Conservation (phyloP, 2,329 filamentous ascomycete genomes). For the Aspergillus sp. region DNA sequence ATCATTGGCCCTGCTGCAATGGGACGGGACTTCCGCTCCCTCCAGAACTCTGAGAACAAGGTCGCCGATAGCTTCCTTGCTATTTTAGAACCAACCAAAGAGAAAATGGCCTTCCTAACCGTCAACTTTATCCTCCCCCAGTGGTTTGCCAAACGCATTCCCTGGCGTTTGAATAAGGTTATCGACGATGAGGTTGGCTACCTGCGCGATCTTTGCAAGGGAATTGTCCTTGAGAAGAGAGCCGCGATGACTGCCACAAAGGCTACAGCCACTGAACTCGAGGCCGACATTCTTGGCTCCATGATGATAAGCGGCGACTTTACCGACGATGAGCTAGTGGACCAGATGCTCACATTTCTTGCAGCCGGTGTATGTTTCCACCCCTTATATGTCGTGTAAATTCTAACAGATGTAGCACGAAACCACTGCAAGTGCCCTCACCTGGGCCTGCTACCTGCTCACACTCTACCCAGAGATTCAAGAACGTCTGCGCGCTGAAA, state of each 20-base stretch:
- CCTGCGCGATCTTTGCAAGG: constrained; percentile 33
- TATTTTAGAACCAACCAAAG: constrained; percentile 49
- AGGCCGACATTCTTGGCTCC: constrained; percentile 40
- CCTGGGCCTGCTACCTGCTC: constrained; percentile 56
- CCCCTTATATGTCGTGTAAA: neutral
- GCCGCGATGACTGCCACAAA: constrained; percentile 24
- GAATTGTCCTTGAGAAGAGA: constrained; percentile 36
- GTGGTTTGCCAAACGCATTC: constrained; percentile 51
- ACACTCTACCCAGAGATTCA: constrained; percentile 52
- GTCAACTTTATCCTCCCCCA: constrained; percentile 50
- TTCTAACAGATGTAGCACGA: constrained; percentile 44
- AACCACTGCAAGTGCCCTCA: constrained; percentile 55
- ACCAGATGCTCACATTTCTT: constrained; percentile 44
- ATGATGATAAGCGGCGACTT: constrained; percentile 41
- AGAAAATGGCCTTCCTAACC: constrained; percentile 45
- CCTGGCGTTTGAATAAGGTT: constrained; percentile 36
- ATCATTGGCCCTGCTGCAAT: constrained; percentile 60
- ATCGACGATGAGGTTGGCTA: constrained; percentile 31
- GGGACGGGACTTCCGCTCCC: constrained; percentile 56
- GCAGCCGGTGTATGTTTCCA: constrained; percentile 35
- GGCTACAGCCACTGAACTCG: constrained; percentile 39
- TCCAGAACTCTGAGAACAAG: constrained; percentile 52
- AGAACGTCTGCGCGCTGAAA: constrained; percentile 49
- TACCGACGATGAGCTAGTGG: constrained; percentile 39
- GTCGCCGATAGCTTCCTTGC: constrained; percentile 53